phyloP scores from a whole-genome alignment of 768 basidiomycete genomes.

The Cyclocybe aegerita region DNA sequence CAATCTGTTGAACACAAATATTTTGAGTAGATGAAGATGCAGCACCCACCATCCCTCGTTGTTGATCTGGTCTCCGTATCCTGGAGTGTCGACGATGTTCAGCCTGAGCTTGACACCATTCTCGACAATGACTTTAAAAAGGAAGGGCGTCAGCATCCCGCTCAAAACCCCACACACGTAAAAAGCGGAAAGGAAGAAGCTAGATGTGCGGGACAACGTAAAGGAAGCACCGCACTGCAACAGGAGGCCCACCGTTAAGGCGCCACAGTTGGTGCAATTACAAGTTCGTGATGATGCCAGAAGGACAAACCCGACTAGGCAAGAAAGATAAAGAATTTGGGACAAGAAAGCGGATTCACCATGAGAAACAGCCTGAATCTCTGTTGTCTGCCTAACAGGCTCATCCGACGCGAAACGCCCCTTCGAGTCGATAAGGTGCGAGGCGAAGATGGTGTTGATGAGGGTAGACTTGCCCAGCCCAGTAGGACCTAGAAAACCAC shows the following conservation, averaged over 20 bases:
- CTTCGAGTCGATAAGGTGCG: constrained; percentile 97
- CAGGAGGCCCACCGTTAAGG: not conserved
- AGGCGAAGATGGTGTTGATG: constrained; percentile 99
- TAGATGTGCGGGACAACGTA: constrained; percentile 3
- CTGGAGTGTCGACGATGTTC: constrained; percentile 98
- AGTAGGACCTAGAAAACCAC: constrained; percentile 74
- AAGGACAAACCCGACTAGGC: no score
- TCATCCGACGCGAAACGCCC: constrained; percentile 87
- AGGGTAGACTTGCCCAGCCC: constrained; percentile 98
- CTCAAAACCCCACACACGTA: constrained; percentile 5
- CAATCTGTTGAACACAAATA: constrained; percentile 4
- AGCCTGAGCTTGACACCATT: constrained; percentile 92
- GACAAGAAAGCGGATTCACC: constrained; percentile 49
- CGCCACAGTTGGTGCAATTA: no score
- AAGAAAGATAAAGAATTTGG: not conserved
- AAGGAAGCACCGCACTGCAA: constrained; percentile 6
- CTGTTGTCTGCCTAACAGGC: constrained; percentile 92
- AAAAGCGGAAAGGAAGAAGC: constrained; percentile 3
- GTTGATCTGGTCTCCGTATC: constrained; percentile 98
- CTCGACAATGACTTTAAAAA: constrained; percentile 80
- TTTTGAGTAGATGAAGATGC: not conserved
- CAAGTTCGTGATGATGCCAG: no score
- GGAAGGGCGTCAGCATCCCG: constrained; percentile 3
- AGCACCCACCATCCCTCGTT: constrained; percentile 90
- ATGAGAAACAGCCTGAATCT: constrained; percentile 94